These are phyloP conservation scores for Mycena olivaceomarginata DNA, from an alignment of 768 basidiomycete genomes.

Conservation along the genomic window DNA sequence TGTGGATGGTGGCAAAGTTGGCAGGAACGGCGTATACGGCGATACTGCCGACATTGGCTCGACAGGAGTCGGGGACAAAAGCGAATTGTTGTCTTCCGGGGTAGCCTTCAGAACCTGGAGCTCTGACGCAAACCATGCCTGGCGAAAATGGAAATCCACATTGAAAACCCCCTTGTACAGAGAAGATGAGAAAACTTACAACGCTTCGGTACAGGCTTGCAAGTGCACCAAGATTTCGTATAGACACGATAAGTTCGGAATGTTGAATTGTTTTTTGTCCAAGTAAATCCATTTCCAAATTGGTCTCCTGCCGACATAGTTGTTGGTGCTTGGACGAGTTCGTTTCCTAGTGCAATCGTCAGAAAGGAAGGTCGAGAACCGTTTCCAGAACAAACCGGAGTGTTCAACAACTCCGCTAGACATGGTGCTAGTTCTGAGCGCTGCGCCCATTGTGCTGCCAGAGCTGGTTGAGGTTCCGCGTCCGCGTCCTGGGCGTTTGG, in stretches of 20 bases:
- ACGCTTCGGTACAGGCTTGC: conserved; percentile 91
- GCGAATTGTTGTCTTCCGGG: conserved; percentile 67
- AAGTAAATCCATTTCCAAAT: conserved; percentile 83
- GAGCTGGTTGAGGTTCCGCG: conserved; percentile 68
- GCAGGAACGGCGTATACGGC: conserved; percentile 67
- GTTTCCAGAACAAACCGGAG: conserved; percentile 62
- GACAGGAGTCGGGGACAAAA: conserved; percentile 67
- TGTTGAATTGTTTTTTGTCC: conserved; percentile 72
- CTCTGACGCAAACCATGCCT: conserved; percentile 92
- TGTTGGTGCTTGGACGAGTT: conserved; percentile 67
- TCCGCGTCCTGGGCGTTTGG: conserved; percentile 55
- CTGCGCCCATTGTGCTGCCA: conserved; percentile 91
- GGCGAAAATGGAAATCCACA: background rate
- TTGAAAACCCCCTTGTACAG: conserved; percentile 18
- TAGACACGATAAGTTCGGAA: conserved; percentile 81
- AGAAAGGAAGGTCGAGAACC: background rate
- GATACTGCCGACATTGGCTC: conserved; percentile 72
- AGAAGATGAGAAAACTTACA: conserved; percentile 67
- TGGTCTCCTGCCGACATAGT: conserved; percentile 85
- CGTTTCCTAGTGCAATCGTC: conserved; percentile 56
- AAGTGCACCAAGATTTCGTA: conserved; percentile 83
- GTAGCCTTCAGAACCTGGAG: conserved; percentile 80
- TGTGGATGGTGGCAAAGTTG: conserved; percentile 60
- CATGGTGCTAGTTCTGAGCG: conserved; percentile 85
- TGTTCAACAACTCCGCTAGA: conserved; percentile 77